Percentiles rank a stretch among this genome's conserved stretches.
These are phyloP conservation scores for Ganoderma boninense DNA, from an alignment of 1,284 basidiomycete genomes.

Conservation along the genomic window DNA sequence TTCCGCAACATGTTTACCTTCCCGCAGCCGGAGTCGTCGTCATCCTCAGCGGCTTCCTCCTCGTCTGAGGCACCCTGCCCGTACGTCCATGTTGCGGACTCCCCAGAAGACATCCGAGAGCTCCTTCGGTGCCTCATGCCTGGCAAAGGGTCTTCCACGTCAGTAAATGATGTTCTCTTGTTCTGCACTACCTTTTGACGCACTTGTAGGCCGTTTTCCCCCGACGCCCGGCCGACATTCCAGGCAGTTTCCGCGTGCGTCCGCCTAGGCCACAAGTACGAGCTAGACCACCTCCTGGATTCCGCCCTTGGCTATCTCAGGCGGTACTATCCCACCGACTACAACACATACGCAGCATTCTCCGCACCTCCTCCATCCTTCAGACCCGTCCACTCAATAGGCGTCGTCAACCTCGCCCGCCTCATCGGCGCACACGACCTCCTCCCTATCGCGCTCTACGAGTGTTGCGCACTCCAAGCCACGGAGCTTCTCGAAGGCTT, in stretches of 20 bases:
- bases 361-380: background rate
- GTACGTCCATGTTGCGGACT: constrained; percentile 7
- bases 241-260: background rate
- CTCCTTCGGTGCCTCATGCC: constrained; percentile 7
- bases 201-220: background rate
- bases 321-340: background rate
- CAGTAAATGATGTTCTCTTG: background rate
- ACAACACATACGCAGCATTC: background rate
- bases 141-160: background rate
- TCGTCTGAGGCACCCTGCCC: background rate
- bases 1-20: constrained; percentile 22
- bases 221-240: background rate
- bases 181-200: background rate
- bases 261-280: constrained; percentile 15
- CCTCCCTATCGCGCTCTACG: constrained; percentile 20
- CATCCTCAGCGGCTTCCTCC: background rate
- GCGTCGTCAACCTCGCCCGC: constrained; percentile 24
- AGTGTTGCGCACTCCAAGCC: constrained; percentile 4
- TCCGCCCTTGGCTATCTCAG: background rate
- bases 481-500: constrained; percentile 10
- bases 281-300: background rate
- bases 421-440: constrained; percentile 15
- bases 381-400: constrained; percentile 12
- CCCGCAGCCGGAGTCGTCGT: constrained; percentile 10
- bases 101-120: constrained; percentile 4